Base-by-base conservation (phyloP, 495 filamentous ascomycete genomes). In the Neurospora tetrasperma region DNA sequence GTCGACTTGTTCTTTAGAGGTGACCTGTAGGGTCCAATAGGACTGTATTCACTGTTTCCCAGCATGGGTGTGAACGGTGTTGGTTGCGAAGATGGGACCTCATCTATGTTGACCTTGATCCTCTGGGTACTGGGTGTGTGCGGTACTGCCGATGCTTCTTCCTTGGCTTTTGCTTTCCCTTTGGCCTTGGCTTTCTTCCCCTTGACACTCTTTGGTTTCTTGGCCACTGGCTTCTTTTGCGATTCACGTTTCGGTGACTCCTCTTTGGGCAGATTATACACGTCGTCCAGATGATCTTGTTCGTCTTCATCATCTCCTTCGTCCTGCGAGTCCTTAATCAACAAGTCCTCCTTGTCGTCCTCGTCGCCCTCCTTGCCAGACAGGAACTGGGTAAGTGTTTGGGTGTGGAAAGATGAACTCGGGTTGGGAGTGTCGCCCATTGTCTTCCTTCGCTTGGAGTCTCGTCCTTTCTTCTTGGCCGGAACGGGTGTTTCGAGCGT, bases 321-420 rank as follows among this genome's bases (percentile, higher is more conserved):
- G 27, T 77, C 79, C 35, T 81, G 76, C 5, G 82, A 84, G 66
- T 83, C 82, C 66, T 76, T 74, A 10, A 85, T 78, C 41, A 77
- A 54, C 73, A 80, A 71, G 69, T 75, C 76, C 20, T 59, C 48
- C 48, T 59, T 59, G 1, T 78, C 70, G 14, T 81, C 75, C 5
- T 75, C 74, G 1, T 76, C 74, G 1, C 42, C 73, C 5, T 74
- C 74, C 4, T n/a, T 39, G 2, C 73, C 54, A n/a, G 81, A 77
- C 35, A 83, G 39, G 12, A 84, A 75, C 73, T 85, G 84, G 2
- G 84, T 85, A 14, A 85, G 69, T 2, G 83, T 85, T 71, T 85
- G 83, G 0, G 83, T 85, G 43, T 85, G 79, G 42, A 83, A 84
- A 18, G 81, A 82, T 6, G 77, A 78, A 16, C 6, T 38, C 54